Evolutionary conservation across 2,329 filamentous ascomycete species (phyloP).

Genomic region (Fusarium phyllophilum): DNA sequence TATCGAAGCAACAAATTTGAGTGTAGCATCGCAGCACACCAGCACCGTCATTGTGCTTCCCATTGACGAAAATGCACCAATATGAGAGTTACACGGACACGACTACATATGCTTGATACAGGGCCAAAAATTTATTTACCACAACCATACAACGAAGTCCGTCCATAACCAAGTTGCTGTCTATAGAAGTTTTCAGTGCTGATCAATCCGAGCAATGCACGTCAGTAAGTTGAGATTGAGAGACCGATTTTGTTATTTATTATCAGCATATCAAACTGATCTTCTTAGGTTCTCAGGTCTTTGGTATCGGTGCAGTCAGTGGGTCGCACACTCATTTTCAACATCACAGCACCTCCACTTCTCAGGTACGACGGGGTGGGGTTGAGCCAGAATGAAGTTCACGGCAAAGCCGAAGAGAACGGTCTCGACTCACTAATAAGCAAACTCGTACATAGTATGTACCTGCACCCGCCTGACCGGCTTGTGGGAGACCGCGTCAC

Average conservation of each 20-base stretch:
- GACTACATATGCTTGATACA: neutral
- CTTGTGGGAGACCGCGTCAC: constrained; percentile 4
- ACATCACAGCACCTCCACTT: constrained; percentile 32
- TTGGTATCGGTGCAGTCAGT: neutral
- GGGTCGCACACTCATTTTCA: constrained; percentile 15
- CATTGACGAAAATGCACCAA: constrained; percentile 30
- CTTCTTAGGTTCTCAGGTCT: neutral
- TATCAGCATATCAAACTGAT: neutral
- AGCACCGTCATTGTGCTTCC: constrained; percentile 31
- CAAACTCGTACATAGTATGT: constrained; percentile 17
- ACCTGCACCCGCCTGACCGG: constrained; percentile 26
- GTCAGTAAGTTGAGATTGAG: neutral
- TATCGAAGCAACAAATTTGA: constrained; percentile 20
- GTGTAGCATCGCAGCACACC: constrained; percentile 14
- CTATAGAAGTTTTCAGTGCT: neutral
- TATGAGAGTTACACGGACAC: constrained; percentile 27
- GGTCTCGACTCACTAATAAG: constrained; percentile 41
- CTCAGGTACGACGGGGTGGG: constrained; percentile 42
- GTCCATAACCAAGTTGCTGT: neutral
- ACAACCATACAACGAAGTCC: neutral
- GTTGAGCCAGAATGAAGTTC: constrained; percentile 35
- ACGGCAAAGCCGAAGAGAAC: constrained; percentile 45
- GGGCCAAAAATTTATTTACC: neutral
- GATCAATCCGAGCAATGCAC: neutral
- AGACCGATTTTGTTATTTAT: neutral